Percentiles rank a stretch among this genome's conserved stretches.
Evolutionary conservation across 2,329 filamentous ascomycete genomes (phyloP).

Genomic region (Paraphoma chrysanthemicola): DNA sequence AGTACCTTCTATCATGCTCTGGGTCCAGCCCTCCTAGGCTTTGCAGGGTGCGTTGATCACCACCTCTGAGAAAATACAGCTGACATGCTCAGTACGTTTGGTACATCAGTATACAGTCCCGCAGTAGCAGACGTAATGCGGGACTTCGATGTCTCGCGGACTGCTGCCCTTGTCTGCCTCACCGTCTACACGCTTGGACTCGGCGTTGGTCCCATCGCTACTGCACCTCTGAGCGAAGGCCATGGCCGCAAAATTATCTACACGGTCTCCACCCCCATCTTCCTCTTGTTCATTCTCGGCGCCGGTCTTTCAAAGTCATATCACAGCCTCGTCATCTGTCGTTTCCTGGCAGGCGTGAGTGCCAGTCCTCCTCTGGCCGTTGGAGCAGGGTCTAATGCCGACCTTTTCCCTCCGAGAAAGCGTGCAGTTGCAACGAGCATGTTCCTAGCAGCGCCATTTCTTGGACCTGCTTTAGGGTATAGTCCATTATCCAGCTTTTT

Average conservation of each 20-base stretch:
- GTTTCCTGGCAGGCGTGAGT: slow-evolving; percentile 77
- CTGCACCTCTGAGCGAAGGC: slow-evolving; percentile 66
- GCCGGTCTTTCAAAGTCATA: slow-evolving; percentile 61
- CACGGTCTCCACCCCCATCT: slow-evolving; percentile 54
- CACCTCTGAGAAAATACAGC: background rate
- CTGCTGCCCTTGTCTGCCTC: slow-evolving; percentile 65
- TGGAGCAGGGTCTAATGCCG: slow-evolving; percentile 51
- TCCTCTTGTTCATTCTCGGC: slow-evolving; percentile 64
- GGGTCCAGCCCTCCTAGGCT: slow-evolving; percentile 44
- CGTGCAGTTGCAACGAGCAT: slow-evolving; percentile 44
- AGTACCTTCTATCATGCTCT: slow-evolving; percentile 40
- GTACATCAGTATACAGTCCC: slow-evolving; percentile 62
- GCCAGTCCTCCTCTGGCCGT: slow-evolving; percentile 64
- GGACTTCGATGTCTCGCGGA: slow-evolving; percentile 63
- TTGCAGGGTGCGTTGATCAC: slow-evolving; percentile 36
- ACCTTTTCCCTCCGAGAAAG: slow-evolving; percentile 44
- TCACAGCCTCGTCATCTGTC: slow-evolving; percentile 58
- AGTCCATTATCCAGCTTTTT: slow-evolving; percentile 5
- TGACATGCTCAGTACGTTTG: slow-evolving; percentile 54
- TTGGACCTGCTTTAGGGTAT: slow-evolving; percentile 48
- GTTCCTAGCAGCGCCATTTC: slow-evolving; percentile 52
- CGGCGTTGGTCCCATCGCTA: slow-evolving; percentile 65
- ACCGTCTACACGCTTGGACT: slow-evolving; percentile 68
- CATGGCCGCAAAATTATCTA: slow-evolving; percentile 64
- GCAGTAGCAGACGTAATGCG: slow-evolving; percentile 55